Percentiles rank a stretch among this genome's conserved stretches.
Conservation (phyloP, 2,329 filamentous ascomycete species). For the Dactylellina haptotyla region DNA sequence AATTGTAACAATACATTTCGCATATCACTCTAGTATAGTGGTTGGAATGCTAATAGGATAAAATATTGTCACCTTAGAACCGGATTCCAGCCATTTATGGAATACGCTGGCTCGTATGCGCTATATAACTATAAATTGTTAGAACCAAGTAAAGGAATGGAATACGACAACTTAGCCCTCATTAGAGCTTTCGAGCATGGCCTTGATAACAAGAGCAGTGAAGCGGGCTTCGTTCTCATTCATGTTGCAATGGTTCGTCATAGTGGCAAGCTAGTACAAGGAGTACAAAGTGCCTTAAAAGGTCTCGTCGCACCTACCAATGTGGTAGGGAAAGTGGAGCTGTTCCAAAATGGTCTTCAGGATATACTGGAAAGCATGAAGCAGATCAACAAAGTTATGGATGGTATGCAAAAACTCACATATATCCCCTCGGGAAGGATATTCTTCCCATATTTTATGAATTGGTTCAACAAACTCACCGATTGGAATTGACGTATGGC, state of each 20-base stretch:
- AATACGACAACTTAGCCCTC: conserved; percentile 77
- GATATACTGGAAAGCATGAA: conserved; percentile 66
- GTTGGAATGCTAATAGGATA: neutral
- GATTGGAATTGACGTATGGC: neutral
- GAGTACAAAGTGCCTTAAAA: conserved; percentile 68
- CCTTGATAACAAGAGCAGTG: conserved; percentile 84
- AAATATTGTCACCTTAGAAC: too few relatives aligned
- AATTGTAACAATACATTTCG: conserved; percentile 74
- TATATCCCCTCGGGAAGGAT: too few relatives aligned
- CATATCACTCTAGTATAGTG: neutral
- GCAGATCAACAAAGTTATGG: conserved; percentile 70
- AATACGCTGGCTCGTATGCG: conserved; percentile 77
- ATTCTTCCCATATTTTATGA: too few relatives aligned
- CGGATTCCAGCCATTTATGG: conserved; percentile 92
- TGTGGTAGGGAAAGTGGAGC: conserved; percentile 56
- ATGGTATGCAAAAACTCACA: too few relatives aligned
- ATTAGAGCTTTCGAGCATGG: conserved; percentile 92
- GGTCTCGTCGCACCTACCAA: conserved; percentile 62
- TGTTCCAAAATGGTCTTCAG: conserved; percentile 66
- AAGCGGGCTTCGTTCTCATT: conserved; percentile 94
- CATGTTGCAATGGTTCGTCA: conserved; percentile 96
- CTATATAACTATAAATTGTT: conserved; percentile 74
- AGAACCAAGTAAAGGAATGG: conserved; percentile 69
- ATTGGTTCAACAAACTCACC: too few relatives aligned
- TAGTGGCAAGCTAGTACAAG: conserved; percentile 77